Evolutionary conservation across 164 flowering plant genomes (phyloP).

Genomic region (Vitis rotundifolia): DNA sequence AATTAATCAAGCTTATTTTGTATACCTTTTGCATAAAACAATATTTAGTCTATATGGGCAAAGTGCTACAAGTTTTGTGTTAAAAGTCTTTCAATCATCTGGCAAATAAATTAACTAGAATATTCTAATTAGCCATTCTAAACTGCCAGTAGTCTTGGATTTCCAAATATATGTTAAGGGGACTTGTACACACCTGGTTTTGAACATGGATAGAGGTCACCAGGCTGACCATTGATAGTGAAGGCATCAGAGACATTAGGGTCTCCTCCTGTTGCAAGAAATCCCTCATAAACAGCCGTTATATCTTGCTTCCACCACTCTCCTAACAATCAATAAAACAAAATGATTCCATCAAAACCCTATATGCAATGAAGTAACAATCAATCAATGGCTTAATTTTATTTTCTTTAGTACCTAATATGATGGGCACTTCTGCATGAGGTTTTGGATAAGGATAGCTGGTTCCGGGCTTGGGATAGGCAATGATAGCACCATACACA

Average conservation of each 20-base stretch:
- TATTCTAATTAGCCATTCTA: too few species aligned
- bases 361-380: too few species aligned
- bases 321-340: background rate
- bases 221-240: constrained; percentile 30
- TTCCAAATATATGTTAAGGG: too few species aligned
- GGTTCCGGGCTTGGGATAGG: constrained; percentile 25
- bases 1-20: too few species aligned
- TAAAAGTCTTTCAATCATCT: too few species aligned
- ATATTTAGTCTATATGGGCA: too few species aligned
- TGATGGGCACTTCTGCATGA: constrained; percentile 27
- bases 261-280: constrained; percentile 9
- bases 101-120: too few species aligned
- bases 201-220: constrained; percentile 36
- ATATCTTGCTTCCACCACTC: constrained; percentile 25
- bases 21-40: too few species aligned
- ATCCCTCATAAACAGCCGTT: constrained; percentile 6
- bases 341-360: background rate
- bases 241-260: constrained; percentile 22
- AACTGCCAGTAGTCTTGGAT: too few species aligned
- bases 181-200: constrained; percentile 13
- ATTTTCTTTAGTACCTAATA: constrained; percentile 25
- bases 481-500: constrained; percentile 37
- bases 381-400: too few species aligned
- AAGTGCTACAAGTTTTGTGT: too few species aligned
- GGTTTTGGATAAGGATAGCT: constrained; percentile 39